Conservation (phyloP, 2,329 filamentous ascomycete genomes). For the Ascomycota sp. region DNA sequence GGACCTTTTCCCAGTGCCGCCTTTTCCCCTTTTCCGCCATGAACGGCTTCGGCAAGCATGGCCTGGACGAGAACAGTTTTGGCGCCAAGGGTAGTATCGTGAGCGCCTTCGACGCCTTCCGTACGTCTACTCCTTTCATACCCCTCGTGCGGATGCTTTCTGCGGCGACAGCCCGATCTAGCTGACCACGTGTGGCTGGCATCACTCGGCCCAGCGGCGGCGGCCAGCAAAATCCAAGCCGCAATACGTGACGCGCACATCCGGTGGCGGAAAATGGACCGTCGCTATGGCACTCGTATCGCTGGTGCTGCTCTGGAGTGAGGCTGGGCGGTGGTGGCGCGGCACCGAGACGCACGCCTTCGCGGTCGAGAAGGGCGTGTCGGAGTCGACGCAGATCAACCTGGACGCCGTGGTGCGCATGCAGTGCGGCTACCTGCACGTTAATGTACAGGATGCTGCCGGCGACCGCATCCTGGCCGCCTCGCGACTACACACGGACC, state of each 20-base stretch:
- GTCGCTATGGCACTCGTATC: constrained; percentile 58
- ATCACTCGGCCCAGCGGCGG: not conserved
- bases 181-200: no score
- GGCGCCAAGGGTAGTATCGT: constrained; percentile 49
- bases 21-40: no score
- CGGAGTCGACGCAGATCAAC: constrained; percentile 78
- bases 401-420: constrained; percentile 81
- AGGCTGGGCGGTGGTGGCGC: constrained; percentile 62
- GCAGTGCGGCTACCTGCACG: constrained; percentile 67
- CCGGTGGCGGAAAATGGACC: constrained; percentile 84
- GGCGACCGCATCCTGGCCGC: constrained; percentile 79
- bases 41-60: constrained; percentile 54
- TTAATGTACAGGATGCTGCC: constrained; percentile 91
- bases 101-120: constrained; percentile 89
- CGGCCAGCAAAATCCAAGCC: constrained; percentile 74
- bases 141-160: not conserved
- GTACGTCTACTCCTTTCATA: no score
- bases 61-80: constrained; percentile 55
- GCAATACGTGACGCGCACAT: constrained; percentile 66
- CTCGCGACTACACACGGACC: constrained; percentile 47
- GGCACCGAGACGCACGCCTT: constrained; percentile 77
- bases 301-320: constrained; percentile 50
- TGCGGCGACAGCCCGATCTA: not conserved
- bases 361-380: constrained; percentile 76
- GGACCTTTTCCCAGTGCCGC: no score